Evolutionary conservation across 2,329 filamentous ascomycete species (phyloP), one percentile per base, ranked within the genome.

Genomic region (Cladophialophora exuberans): DNA sequence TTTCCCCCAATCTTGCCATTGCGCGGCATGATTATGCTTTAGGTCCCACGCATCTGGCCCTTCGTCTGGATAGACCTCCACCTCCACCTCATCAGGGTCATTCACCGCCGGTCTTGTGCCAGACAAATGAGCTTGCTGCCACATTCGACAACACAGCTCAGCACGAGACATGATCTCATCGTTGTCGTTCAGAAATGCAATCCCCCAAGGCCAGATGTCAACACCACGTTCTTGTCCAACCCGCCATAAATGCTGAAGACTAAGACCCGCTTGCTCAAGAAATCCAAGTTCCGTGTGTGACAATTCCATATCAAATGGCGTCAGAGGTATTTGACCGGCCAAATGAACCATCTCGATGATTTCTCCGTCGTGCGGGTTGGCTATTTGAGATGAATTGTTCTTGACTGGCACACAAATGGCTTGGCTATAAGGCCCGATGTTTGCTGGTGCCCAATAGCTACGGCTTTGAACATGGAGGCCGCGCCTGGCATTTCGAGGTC

Each of bases 401-500:
- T 54, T 55, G 6, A 78, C 66, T 9, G 76, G 76, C 9, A 83
- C 73, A 2, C 81, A 78, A 45, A 94, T 84, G 3, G 91, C 90
- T 74, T 99, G 94, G 52, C 92, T 97, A 72, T 97, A 97, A 0
- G 94, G 94, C 0, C 94, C 94, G 50, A 99, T 97, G 67, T 97
- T 97, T 17, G 94, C 93, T 0, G 94, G 94, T 0, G 94, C 94
- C 94, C 94, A 99, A 77, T 97, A 97, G 9, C 90, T 96, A 33
- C 89, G 80, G 3, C 89, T 92, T 72, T 97, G 94, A 4, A 99
- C 92, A 70, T 99, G 94, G 1, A 97, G 80, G 0, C 72, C 88
- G 54, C 74, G 69, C 26, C 77, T 71, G 33, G 56, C 50, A 15
- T 63, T 61, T 35, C 65, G 65, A 23, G 59, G 38, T 4, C 68